A percentile compares a stretch with the other conserved stretches of the same genome.
These are phyloP conservation scores for Aegle marmelos DNA, from an alignment of 345 rosid species.

Conservation along the genomic window DNA sequence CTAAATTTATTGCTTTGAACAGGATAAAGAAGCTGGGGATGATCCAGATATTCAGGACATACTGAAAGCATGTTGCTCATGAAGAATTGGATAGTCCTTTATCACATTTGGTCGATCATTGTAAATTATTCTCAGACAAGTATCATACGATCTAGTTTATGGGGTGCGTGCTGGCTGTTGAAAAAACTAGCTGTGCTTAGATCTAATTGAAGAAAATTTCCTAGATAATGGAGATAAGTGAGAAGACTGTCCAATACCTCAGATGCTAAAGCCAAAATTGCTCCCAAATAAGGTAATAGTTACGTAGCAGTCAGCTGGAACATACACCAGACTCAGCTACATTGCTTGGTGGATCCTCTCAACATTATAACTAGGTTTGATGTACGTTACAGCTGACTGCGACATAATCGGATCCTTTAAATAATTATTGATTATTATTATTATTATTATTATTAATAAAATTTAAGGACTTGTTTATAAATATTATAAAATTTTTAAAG, in stretches of 20 bases:
- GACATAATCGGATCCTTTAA: too few species aligned
- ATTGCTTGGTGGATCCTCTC: too few species aligned
- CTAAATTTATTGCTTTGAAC: constrained; percentile 12
- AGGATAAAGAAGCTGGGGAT: constrained; percentile 97
- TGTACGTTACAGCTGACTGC: too few species aligned
- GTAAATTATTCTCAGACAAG: neutral
- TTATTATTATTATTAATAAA: too few species aligned
- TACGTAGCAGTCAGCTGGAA: too few species aligned
- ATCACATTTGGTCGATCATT: neutral
- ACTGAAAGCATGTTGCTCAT: constrained; percentile 68
- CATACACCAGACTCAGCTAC: too few species aligned
- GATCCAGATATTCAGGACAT: constrained; percentile 73
- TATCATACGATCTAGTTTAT: neutral
- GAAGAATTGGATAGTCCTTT: constrained; percentile 19
- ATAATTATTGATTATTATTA: too few species aligned
- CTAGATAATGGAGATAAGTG: neutral
- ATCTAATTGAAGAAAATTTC: neutral
- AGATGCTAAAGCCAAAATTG: neutral
- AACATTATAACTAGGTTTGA: too few species aligned
- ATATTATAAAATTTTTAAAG: too few species aligned
- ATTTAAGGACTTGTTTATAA: too few species aligned
- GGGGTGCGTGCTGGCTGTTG: neutral
- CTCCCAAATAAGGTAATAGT: neutral
- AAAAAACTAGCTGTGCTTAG: neutral
- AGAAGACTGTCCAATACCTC: neutral